Evolutionary conservation across 306 rosid genomes (phyloP).

Genomic region (Vicia faba): DNA sequence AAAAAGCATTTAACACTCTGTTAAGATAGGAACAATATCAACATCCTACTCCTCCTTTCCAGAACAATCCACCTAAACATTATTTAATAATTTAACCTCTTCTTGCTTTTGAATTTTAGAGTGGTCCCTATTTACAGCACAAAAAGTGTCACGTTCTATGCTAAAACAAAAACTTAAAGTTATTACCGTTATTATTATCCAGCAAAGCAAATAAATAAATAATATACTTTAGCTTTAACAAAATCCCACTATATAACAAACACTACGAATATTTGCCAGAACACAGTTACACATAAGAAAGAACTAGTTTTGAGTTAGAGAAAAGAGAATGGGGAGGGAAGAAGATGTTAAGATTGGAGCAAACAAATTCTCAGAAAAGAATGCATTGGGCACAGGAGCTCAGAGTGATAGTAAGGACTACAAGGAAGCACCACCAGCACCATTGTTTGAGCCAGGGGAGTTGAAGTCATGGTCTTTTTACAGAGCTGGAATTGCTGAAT

Average conservation of each 20-base stretch:
- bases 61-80: conserved; percentile 40
- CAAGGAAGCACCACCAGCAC: conserved; percentile 91
- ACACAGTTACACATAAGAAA: not conserved
- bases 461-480: conserved; percentile 90
- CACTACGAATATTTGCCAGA: not conserved
- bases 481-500: conserved; percentile 92
- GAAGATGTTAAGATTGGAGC: conserved; percentile 93
- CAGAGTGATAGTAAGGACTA: conserved; percentile 68
- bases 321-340: conserved; percentile 50
- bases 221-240: conserved; percentile 11
- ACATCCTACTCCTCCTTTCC: conserved; percentile 44
- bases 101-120: not conserved
- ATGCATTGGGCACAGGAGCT: conserved; percentile 72
- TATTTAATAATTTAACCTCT: not conserved
- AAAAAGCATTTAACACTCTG: conserved; percentile 33
- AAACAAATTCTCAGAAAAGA: conserved; percentile 72
- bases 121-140: not conserved
- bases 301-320: not conserved
- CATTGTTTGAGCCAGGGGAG: conserved; percentile 78
- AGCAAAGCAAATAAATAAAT: conserved; percentile 33
- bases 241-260: not conserved
- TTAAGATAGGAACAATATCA: conserved; percentile 52
- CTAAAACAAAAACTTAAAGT: not conserved
- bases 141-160: not conserved
- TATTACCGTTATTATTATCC: conserved; percentile 29